Conservation (phyloP, 495 filamentous ascomycete genomes). For the Emericellopsis terricola region DNA sequence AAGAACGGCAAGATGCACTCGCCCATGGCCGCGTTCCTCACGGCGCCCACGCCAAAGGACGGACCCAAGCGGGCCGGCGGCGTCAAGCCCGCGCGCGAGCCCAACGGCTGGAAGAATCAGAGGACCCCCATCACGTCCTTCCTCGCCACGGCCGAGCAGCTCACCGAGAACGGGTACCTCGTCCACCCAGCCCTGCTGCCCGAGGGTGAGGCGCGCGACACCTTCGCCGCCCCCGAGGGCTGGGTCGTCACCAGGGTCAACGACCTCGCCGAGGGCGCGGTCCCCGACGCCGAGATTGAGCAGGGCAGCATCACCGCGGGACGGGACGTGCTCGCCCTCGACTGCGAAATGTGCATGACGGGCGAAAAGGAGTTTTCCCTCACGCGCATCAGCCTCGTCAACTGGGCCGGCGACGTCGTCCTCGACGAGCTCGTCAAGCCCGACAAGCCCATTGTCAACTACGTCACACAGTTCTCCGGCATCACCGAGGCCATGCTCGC, state of each 20-base stretch:
- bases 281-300: constrained; percentile 52
- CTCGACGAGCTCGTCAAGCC: constrained; percentile 90
- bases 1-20: constrained; percentile 66
- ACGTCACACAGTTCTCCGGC: constrained; percentile 76
- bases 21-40: constrained; percentile 58
- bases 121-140: constrained; percentile 66
- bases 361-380: constrained; percentile 57
- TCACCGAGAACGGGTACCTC: constrained; percentile 66
- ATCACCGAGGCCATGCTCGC: constrained; percentile 73
- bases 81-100: constrained; percentile 33
- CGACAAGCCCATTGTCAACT: constrained; percentile 64
- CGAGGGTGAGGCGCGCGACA: constrained; percentile 24
- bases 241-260: constrained; percentile 71
- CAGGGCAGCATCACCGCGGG: constrained; percentile 70
- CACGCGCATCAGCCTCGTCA: constrained; percentile 69
- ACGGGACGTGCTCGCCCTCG: constrained; percentile 62
- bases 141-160: constrained; percentile 47
- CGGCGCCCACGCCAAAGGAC: constrained; percentile 42
- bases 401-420: constrained; percentile 69
- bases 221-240: constrained; percentile 36
- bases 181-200: constrained; percentile 52
- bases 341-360: constrained; percentile 94
- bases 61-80: constrained; percentile 36
- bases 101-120: constrained; percentile 42
- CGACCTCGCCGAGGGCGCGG: constrained; percentile 42